Evolutionary conservation across 257 asterid genomes (phyloP).

Genomic region (Nicotiana undulata): DNA sequence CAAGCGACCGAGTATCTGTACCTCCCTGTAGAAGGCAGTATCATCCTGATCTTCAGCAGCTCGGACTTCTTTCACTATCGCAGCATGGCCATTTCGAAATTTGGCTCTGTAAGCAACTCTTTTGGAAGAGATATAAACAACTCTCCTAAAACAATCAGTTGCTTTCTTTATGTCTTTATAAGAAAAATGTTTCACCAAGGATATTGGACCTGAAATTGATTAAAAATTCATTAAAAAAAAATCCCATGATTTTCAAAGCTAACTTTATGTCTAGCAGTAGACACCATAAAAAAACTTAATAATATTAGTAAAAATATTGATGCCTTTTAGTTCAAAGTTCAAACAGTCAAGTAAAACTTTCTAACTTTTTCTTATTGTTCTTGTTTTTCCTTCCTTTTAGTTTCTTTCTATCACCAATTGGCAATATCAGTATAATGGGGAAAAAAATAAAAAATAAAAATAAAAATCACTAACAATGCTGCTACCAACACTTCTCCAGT

Average conservation of each 20-base stretch:
- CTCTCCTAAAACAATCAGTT: slow-evolving; percentile 65
- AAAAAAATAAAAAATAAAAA: background rate
- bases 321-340: background rate
- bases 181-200: slow-evolving; percentile 53
- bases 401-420: background rate
- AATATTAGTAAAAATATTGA: background rate
- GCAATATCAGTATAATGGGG: background rate
- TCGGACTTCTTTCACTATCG: slow-evolving; percentile 52
- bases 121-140: slow-evolving; percentile 28
- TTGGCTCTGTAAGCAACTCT: slow-evolving; percentile 62
- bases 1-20: slow-evolving; percentile 55
- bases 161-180: slow-evolving; percentile 85
- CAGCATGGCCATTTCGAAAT: slow-evolving; percentile 50
- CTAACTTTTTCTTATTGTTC: background rate
- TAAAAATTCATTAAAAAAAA: background rate
- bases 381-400: background rate
- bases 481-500: background rate
- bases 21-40: slow-evolving; percentile 42
- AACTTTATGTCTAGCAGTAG: background rate
- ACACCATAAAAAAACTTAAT: background rate
- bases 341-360: background rate
- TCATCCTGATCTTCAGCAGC: slow-evolving; percentile 40
- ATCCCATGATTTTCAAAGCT: background rate
- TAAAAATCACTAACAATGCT: background rate
- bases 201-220: slow-evolving; percentile 36